Evolutionary conservation across 495 filamentous ascomycete species (phyloP), one percentile per base, ranked within the genome.

Genomic region (Cetradonia linearis): DNA sequence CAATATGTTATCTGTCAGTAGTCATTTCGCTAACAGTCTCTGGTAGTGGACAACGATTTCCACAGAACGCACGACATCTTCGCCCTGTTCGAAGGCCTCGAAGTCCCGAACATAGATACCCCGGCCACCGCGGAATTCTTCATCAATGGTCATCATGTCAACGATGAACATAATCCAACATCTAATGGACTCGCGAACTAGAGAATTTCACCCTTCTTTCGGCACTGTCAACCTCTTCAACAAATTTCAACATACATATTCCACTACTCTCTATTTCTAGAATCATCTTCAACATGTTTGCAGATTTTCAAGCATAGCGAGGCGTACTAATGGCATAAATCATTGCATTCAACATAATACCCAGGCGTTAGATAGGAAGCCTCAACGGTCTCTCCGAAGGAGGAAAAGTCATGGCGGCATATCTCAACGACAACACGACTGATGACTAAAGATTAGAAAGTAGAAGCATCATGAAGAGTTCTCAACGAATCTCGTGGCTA

Each of bases 21-120:
- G 11, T 5, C 28, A 16, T 55, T 31, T 36, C 20, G 57, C 69
- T 75, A 58, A 74, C 57, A 69, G 36, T 28, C 34, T 25, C 25
- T 52, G 33, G 30, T 68, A 93, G 92, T 98, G 9, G 86, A 98
- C 75, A 98, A 98, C 68, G 91, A 98, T 69, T 98, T 97, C 81
- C 87, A 90, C 70, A 76, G 87, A 59, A 77, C 78, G 16, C 76
- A 82, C 54, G 83, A 81, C 25, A 86, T 98, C 68, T 96, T 94
- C 67, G 77, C 85, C 11, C 74, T 97, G 10, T 93, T 99, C 71
- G 81, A 88, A n/a, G 89, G 83, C 36, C 73, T 99, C 7, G 71
- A 77, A 50, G 81, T 91, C 49, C 74, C 82, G 56, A 79, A 87
- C 62, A 71, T 91, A 40, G 79, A 90, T 56, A 47, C 48, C 5